A percentile compares a stretch with the other conserved stretches of the same genome.
phyloP scores from a whole-genome alignment of 192 early-diverging fungal species.

The Coemansia sp. region DNA sequence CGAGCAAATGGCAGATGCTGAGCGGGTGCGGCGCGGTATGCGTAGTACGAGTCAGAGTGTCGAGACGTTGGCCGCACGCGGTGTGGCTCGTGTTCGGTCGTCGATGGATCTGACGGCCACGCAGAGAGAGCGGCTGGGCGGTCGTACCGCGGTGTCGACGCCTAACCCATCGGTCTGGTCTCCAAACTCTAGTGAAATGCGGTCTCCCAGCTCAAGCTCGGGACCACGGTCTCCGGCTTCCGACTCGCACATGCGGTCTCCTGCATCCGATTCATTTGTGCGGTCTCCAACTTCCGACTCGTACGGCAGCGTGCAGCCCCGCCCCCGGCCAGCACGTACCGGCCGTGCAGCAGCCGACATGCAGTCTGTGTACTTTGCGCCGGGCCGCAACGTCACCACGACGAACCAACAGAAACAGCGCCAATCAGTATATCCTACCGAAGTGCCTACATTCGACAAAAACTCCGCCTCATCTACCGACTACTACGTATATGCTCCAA shows the following conservation, averaged over 20 bases:
- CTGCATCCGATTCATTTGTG: too few species aligned
- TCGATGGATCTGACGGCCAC: conserved; percentile 34
- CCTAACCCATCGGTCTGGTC: conserved; percentile 7
- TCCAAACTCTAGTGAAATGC: conserved; percentile 2
- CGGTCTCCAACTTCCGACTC: background rate
- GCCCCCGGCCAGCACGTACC: conserved; percentile 25
- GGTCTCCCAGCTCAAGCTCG: background rate
- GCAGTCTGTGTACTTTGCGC: conserved; percentile 54
- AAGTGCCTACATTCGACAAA: conserved; percentile 27
- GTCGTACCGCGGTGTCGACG: conserved; percentile 18
- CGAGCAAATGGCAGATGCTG: conserved; percentile 16
- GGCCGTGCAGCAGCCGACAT: conserved; percentile 36
- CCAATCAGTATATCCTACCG: conserved; percentile 19
- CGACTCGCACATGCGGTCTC: too few species aligned
- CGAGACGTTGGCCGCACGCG: conserved; percentile 17
- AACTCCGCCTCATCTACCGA: conserved; percentile 46
- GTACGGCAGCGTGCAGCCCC: conserved; percentile 9
- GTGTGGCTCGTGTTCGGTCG: conserved; percentile 14
- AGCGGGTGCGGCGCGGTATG: conserved; percentile 6
- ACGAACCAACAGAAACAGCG: conserved; percentile 43
- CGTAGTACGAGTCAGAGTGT: conserved; percentile 4
- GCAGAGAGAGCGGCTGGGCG: conserved; percentile 23
- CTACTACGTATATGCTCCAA: conserved; percentile 52
- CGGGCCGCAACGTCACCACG: conserved; percentile 46
- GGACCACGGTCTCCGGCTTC: too few species aligned